Evolutionary conservation across 306 rosid species (phyloP), one percentile per base, ranked within the genome.

Genomic region (Lagenaria siceraria): DNA sequence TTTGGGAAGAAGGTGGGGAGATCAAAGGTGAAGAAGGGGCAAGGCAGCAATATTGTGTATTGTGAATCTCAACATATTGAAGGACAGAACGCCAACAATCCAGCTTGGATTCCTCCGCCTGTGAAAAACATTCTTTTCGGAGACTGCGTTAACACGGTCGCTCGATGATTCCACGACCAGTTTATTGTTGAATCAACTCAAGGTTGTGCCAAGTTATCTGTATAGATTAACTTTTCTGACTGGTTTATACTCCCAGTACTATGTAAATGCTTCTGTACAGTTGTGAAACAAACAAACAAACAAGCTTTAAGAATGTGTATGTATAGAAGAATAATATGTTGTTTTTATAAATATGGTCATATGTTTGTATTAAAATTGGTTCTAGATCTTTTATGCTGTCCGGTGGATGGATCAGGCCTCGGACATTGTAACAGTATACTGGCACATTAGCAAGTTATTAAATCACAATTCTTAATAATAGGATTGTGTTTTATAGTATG

Each of bases 91-190:
- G 72, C 76, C 19, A 83, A 79, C 59, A 86, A 77, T 65, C 68
- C 90, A 58, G 83, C 86, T 43, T 90, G 97, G 97, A 86, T 87
- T 81, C 94, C 90, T 81, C 84, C 96, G 21, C 49, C 80, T 4
- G 95, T 90, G 64, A 83, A 89, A 31, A 89, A 83, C 51, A 85
- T 93, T 49, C 84, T 91, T 79, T 94, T 88, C 79, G 75, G 88
- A 80, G 93, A 91, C 55, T 87, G 89, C 62, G 78, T 72, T 59
- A 69, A 81, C 10, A 31, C 82, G 59, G 33, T 80, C 36, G 72
- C 69, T 25, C 76, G 87, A 74, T 77, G 80, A 76, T 71, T 25
- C 40, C 0, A 15, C 14, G 12, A n/a, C 36, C 21, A 1, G 25
- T 27, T 22, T 8, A 25, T 8, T 49, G 59, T 48, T 71, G 10